Conservation (phyloP, 1,284 basidiomycete species). For the Ceratobasidium sp. region DNA sequence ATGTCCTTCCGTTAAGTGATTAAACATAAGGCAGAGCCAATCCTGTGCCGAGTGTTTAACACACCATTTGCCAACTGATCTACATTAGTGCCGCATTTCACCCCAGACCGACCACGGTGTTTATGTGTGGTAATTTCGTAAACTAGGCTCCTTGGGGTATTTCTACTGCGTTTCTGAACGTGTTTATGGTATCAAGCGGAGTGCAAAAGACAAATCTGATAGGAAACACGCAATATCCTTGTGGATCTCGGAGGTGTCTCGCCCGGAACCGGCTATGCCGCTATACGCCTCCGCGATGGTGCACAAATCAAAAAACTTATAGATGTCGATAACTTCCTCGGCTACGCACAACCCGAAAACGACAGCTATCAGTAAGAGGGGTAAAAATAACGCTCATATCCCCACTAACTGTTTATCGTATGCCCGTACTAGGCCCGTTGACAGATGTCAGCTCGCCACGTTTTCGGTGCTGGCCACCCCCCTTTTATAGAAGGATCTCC, state of each 20-base stretch:
- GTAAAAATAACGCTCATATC: background rate
- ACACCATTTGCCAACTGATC: background rate
- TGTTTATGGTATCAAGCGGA: background rate
- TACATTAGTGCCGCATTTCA: background rate
- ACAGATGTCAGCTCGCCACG: background rate
- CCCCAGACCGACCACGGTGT: conserved; percentile 1
- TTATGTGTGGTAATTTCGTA: background rate
- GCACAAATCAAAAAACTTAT: background rate
- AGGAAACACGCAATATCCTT: background rate
- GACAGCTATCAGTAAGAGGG: background rate
- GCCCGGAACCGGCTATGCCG: background rate
- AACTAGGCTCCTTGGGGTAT: background rate
- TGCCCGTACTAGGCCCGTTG: background rate
- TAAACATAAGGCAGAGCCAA: background rate
- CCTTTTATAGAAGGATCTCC: background rate
- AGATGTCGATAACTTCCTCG: background rate
- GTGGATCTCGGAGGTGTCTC: background rate
- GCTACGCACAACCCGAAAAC: background rate
- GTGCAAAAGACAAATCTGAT: background rate
- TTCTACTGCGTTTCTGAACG: too few species aligned
- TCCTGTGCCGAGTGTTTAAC: background rate
- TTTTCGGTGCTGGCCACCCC: background rate
- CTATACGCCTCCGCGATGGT: background rate
- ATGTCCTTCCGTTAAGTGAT: background rate
- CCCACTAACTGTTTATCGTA: background rate